Percentiles rank a stretch among this genome's conserved stretches.
Conservation (phyloP, 768 basidiomycete species). For the Arthromyces matolae region DNA sequence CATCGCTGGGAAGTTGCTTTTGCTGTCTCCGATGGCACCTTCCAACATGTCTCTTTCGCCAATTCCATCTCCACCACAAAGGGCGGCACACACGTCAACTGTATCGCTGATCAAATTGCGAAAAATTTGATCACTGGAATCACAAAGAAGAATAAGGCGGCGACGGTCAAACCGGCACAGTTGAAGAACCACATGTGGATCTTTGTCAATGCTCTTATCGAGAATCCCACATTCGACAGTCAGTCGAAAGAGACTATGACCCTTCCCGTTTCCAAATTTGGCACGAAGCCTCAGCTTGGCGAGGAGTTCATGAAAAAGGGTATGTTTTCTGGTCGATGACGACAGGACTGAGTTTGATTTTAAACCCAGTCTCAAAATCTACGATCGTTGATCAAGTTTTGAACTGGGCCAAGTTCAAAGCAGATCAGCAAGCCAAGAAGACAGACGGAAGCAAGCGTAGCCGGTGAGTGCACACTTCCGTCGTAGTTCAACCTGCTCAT, state of each 20-base stretch:
- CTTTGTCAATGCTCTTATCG: constrained; percentile 92
- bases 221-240: constrained; percentile 98
- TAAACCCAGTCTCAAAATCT: constrained; percentile 73
- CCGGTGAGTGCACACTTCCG: constrained; percentile 46
- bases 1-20: constrained; percentile 95
- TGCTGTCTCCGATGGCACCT: constrained; percentile 86
- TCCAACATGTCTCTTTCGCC: constrained; percentile 95
- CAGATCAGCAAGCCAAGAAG: constrained; percentile 93
- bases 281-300: constrained; percentile 75
- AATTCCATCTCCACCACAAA: constrained; percentile 97
- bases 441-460: constrained; percentile 90
- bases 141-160: constrained; percentile 95
- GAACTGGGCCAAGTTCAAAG: constrained; percentile 96
- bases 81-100: constrained; percentile 89
- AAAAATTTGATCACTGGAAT: constrained; percentile 80
- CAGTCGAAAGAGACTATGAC: constrained; percentile 98
- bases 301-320: constrained; percentile 98
- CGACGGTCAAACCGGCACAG: constrained; percentile 88
- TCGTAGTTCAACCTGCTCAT: no score
- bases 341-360: background rate
- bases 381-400: constrained; percentile 88
- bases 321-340: constrained; percentile 28
- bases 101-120: constrained; percentile 84
- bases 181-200: constrained; percentile 99
- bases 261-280: constrained; percentile 82